Evolutionary conservation across 495 filamentous ascomycete species (phyloP), one percentile per base, ranked within the genome.

Genomic region (Elaphomyces granulatus): DNA sequence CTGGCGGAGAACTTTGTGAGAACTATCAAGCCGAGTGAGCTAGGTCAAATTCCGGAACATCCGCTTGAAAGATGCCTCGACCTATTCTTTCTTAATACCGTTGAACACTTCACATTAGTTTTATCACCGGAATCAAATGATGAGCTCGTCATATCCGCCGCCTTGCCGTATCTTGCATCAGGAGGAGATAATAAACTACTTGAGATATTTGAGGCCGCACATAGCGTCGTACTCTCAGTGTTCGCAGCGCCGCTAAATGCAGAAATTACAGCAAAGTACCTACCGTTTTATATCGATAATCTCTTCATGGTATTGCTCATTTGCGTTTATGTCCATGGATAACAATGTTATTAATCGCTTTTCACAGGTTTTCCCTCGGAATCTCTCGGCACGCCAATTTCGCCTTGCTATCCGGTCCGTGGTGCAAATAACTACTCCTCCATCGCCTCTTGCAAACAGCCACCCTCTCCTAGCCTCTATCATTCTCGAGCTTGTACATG

Each of bases 341-440:
- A n/a, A n/a, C n/a, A n/a, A n/a, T 15, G 3, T n/a, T 42, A 37
- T 43, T 60, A 31, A 60, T 31, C 18, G 1, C 3, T 32, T 20
- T 17, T 15, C 6, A 40, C 30, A 71, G 53, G 71, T 82, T 7
- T 98, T 95, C 59, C 92, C 90, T 2, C 48, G 66, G 4, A 81
- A 82, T 45, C 75, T 98, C 12, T 88, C 85, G 1, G 72, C 80
- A 2, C 74, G 86, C 4, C 90, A 98, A 63, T 96, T 98, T 62
- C 77, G 88, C 28, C 71, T 96, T 12, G 90, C 88, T 16, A 87
- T 94, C 70, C 86, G 83, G 54, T 88, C 85, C 6, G 64, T 96
- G 37, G 74, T 95, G 48, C 78, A 80, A 48, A 78, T 95, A 38
- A 74, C 84, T n/a, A 77, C 81, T 2, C 86, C 87, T 15, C 87